Conservation (phyloP, 2,329 filamentous ascomycete species). For the Calonectria pauciramosa region DNA sequence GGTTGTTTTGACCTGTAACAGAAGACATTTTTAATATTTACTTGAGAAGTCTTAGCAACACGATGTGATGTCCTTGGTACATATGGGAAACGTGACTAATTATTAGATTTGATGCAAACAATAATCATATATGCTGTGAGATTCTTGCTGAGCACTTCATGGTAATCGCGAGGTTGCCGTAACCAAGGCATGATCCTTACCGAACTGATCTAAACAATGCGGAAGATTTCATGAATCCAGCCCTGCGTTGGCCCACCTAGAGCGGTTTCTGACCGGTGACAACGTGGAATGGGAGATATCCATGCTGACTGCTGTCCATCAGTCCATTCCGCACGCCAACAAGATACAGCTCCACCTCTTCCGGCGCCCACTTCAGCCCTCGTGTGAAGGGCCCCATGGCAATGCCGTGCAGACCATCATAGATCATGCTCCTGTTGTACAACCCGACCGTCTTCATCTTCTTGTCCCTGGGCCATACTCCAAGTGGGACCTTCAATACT, state of each 20-base stretch:
- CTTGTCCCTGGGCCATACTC: neutral
- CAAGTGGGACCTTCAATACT: constrained; percentile 7
- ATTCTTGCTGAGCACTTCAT: too few species aligned
- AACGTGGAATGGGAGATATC: constrained; percentile 12
- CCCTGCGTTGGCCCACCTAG: neutral
- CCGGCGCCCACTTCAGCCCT: constrained; percentile 5
- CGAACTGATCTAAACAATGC: too few species aligned
- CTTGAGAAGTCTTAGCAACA: too few species aligned
- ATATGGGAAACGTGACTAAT: too few species aligned
- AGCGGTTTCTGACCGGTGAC: constrained; percentile 6
- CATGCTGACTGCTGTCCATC: constrained; percentile 4
- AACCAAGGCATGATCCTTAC: too few species aligned
- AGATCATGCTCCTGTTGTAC: constrained; percentile 15
- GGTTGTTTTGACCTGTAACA: too few species aligned
- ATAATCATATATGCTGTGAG: too few species aligned
- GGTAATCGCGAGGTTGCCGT: too few species aligned
- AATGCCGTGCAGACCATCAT: constrained; percentile 1
- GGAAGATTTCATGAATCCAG: too few species aligned
- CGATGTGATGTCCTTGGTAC: too few species aligned
- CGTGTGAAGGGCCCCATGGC: constrained; percentile 1
- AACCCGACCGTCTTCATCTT: constrained; percentile 8
- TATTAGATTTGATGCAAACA: too few species aligned
- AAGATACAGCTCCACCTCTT: constrained; percentile 6
- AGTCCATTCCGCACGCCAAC: neutral
- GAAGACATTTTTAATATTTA: too few species aligned